These are phyloP conservation scores for Calonectria pteridis DNA, from an alignment of 2,329 filamentous ascomycete species.

Conservation along the genomic window DNA sequence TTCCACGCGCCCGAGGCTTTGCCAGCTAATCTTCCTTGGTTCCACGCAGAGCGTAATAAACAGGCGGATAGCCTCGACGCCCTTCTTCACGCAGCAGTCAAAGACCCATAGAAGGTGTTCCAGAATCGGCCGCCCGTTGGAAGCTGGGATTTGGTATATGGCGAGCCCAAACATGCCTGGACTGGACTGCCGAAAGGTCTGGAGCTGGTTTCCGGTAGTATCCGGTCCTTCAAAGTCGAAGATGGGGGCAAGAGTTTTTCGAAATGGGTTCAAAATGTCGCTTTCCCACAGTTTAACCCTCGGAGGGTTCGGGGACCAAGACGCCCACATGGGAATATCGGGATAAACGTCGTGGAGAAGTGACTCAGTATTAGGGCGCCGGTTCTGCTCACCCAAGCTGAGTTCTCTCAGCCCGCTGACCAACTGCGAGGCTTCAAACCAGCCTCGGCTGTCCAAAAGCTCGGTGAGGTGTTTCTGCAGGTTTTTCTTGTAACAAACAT, in stretches of 20 bases:
- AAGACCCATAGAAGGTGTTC: constrained; percentile 20
- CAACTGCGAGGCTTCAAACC: constrained; percentile 16
- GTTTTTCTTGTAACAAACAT: constrained; percentile 17
- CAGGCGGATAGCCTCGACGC: constrained; percentile 20
- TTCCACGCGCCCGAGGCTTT: constrained; percentile 14
- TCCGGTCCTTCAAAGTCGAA: constrained; percentile 30
- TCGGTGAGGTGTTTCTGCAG: constrained; percentile 15
- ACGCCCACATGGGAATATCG: constrained; percentile 18
- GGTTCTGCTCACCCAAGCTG: not conserved
- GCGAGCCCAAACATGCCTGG: constrained; percentile 3
- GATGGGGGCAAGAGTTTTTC: not conserved
- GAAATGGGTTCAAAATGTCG: not conserved
- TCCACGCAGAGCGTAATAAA: constrained; percentile 24
- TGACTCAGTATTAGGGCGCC: not conserved
- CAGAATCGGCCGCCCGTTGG: constrained; percentile 18
- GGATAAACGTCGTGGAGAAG: constrained; percentile 21
- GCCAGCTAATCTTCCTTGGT: constrained; percentile 14
- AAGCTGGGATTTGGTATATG: constrained; percentile 6
- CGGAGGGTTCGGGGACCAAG: constrained; percentile 14
- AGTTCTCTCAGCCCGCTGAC: constrained; percentile 16
- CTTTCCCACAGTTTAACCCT: constrained; percentile 27
- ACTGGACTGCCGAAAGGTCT: constrained; percentile 23
- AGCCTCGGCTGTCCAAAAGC: not conserved
- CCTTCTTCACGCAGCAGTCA: constrained; percentile 15
- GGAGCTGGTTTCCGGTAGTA: constrained; percentile 13